Conservation (phyloP, 345 rosid genomes). For the Pistacia integerrima region DNA sequence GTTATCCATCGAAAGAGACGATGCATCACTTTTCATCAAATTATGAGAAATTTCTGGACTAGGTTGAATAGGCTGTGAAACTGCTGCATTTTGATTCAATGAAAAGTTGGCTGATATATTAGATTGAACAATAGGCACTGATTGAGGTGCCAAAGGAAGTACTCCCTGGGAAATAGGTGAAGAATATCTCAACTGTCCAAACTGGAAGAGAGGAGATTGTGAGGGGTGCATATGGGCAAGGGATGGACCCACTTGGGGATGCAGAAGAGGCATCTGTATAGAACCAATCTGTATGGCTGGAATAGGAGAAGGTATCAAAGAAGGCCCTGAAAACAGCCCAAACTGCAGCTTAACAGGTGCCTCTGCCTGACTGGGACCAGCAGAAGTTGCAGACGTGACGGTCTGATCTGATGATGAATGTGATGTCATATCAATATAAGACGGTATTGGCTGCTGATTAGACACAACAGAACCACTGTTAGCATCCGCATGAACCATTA, state of each 20-base stretch:
- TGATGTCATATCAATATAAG: constrained; percentile 35
- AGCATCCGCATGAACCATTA: constrained; percentile 39
- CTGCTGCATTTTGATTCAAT: constrained; percentile 53
- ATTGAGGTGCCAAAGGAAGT: constrained; percentile 62
- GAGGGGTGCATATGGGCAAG: constrained; percentile 62
- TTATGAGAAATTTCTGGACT: constrained; percentile 46
- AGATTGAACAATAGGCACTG: constrained; percentile 57
- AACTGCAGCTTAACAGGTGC: constrained; percentile 83
- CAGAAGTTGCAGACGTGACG: constrained; percentile 36
- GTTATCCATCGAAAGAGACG: constrained; percentile 40
- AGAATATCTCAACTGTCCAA: constrained; percentile 85
- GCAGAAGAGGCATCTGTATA: constrained; percentile 98
- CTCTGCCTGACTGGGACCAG: constrained; percentile 56
- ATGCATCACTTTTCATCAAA: constrained; percentile 34
- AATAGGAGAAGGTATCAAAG: constrained; percentile 86
- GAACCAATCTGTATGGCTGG: constrained; percentile 99
- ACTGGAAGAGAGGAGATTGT: constrained; percentile 82
- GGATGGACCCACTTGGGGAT: constrained; percentile 71
- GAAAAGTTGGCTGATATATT: constrained; percentile 46
- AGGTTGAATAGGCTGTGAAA: constrained; percentile 43
- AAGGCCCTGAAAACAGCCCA: constrained; percentile 93
- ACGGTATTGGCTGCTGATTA: constrained; percentile 34
- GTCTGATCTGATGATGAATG: constrained; percentile 51
- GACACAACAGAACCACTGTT: constrained; percentile 35
- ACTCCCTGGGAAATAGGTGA: constrained; percentile 80